Conservation (phyloP, 805 yeast species). For the Candida lessepsii region DNA sequence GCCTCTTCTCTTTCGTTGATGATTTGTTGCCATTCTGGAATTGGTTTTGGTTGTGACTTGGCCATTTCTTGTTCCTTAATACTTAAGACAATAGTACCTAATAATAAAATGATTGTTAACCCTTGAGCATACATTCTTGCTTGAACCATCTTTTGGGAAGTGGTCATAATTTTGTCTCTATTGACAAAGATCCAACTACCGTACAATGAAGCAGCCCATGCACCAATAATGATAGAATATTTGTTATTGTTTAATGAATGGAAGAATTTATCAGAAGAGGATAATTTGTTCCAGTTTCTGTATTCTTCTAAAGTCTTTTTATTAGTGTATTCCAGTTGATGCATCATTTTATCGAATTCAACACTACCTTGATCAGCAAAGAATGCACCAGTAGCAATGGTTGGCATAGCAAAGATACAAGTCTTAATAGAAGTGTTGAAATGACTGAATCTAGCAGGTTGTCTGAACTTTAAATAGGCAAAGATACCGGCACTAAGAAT, state of each 20-base stretch:
- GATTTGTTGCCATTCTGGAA: constrained; percentile 37
- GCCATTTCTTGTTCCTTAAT: constrained; percentile 61
- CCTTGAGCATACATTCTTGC: constrained; percentile 93
- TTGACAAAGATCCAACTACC: constrained; percentile 77
- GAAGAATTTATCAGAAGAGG: constrained; percentile 29
- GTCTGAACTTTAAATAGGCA: constrained; percentile 31
- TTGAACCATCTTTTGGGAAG: constrained; percentile 77
- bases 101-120: constrained; percentile 65
- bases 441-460: constrained; percentile 31
- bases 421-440: constrained; percentile 41
- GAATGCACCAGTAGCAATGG: constrained; percentile 36
- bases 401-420: constrained; percentile 38
- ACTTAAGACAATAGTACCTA: constrained; percentile 66
- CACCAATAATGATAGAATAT: constrained; percentile 33
- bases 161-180: constrained; percentile 71
- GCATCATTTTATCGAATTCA: constrained; percentile 40
- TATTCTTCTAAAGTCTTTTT: constrained; percentile 33
- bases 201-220: constrained; percentile 43
- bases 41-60: constrained; percentile 30
- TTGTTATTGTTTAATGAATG: constrained; percentile 30
- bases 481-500: constrained; percentile 31
- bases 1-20: constrained; percentile 26
- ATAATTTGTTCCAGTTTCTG: constrained; percentile 33
- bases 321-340: constrained; percentile 29
- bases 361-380: constrained; percentile 46